Conservation (phyloP, 306 rosid genomes). For the Mimosa bimucronata region DNA sequence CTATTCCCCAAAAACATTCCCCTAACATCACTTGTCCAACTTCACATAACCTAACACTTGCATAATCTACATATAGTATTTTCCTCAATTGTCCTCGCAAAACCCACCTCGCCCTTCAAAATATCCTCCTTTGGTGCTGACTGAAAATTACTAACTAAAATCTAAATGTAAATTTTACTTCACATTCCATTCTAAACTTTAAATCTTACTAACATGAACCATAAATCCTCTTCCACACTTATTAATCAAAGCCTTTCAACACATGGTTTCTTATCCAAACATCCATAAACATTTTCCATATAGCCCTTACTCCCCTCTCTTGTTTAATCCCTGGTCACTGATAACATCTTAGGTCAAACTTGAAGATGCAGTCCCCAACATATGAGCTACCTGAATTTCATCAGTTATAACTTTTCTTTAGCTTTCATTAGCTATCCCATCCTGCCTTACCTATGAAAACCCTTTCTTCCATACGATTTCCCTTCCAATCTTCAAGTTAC, state of each 20-base stretch:
- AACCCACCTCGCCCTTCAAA: not conserved
- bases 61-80: not conserved
- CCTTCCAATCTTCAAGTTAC: not conserved
- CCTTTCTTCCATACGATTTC: not conserved
- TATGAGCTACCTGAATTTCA: not conserved
- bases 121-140: not conserved
- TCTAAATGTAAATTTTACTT: not conserved
- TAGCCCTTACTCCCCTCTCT: not conserved
- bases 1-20: not conserved
- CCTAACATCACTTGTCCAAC: not conserved
- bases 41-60: not conserved
- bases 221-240: not conserved
- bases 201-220: not conserved
- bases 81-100: not conserved
- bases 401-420: not conserved
- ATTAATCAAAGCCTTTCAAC: slow-evolving; percentile 1
- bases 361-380: not conserved
- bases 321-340: not conserved
- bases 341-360: not conserved
- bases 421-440: slow-evolving; percentile 1
- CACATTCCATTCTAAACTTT: not conserved
- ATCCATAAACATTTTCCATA: not conserved
- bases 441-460: not conserved
- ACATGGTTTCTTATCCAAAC: not conserved
- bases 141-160: not conserved